Percentiles rank a stretch among this genome's conserved stretches.
Evolutionary conservation across 495 filamentous ascomycete genomes (phyloP).

Genomic region (Delitschia confertaspora): DNA sequence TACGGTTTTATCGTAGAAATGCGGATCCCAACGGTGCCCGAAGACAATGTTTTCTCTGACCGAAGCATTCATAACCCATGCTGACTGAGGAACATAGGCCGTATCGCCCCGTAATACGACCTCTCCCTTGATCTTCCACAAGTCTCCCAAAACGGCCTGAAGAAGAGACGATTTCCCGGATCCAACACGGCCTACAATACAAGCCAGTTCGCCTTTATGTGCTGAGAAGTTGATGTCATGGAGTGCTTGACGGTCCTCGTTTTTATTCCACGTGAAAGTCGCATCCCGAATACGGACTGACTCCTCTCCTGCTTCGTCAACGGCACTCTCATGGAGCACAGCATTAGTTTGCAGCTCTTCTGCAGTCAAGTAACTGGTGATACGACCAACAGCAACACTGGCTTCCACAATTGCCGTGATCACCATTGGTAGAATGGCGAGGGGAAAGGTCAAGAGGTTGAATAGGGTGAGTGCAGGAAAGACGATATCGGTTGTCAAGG

Average conservation of each 20-base stretch:
- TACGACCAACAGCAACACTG: slow-evolving; percentile 77
- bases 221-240: slow-evolving; percentile 79
- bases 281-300: slow-evolving; percentile 72
- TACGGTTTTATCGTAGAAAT: slow-evolving; percentile 89
- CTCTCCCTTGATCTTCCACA: slow-evolving; percentile 82
- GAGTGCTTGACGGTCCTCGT: slow-evolving; percentile 52
- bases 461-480: slow-evolving; percentile 91
- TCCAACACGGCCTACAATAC: slow-evolving; percentile 91
- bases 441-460: slow-evolving; percentile 89
- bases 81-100: slow-evolving; percentile 84
- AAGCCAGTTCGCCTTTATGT: slow-evolving; percentile 83
- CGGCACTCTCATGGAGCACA: slow-evolving; percentile 57
- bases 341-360: slow-evolving; percentile 88
- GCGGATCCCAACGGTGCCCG: slow-evolving; percentile 86
- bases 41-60: slow-evolving; percentile 97
- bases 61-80: slow-evolving; percentile 98
- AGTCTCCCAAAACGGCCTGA: slow-evolving; percentile 74
- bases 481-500: slow-evolving; percentile 87
- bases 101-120: slow-evolving; percentile 70
- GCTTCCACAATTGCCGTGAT: slow-evolving; percentile 95
- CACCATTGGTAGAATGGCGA: slow-evolving; percentile 92
- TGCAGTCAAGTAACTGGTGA: slow-evolving; percentile 77
- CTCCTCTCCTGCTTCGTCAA: slow-evolving; percentile 69
- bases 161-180: slow-evolving; percentile 90
- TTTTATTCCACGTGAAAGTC: slow-evolving; percentile 89